Evolutionary conservation across 306 rosid species (phyloP).

Genomic region (Cucumis melo): DNA sequence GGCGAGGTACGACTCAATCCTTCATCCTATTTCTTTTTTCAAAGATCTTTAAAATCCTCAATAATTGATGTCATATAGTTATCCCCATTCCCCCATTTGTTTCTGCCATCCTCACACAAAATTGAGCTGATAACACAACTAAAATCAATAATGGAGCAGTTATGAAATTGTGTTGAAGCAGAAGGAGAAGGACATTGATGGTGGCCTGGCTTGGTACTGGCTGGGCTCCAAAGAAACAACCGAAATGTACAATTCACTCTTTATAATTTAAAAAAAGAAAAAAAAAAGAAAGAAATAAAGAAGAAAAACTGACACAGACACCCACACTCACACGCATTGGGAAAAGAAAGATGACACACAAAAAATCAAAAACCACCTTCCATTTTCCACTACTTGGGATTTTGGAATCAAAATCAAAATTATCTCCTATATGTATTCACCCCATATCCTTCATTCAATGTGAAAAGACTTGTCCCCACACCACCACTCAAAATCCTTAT

Average conservation of each 20-base stretch:
- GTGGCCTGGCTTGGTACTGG: neutral
- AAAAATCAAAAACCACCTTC: neutral
- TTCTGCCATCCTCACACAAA: neutral
- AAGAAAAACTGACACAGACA: neutral
- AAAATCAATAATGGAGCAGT: neutral
- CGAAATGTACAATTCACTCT: neutral
- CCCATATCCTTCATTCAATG: neutral
- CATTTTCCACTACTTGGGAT: neutral
- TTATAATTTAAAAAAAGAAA: neutral
- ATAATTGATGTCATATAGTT: neutral
- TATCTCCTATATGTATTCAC: neutral
- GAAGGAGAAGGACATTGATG: neutral
- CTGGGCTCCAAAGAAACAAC: neutral
- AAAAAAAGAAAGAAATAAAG: too few species aligned
- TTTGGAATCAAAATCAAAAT: neutral
- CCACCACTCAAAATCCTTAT: neutral
- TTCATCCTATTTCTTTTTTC: neutral
- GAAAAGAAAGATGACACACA: neutral
- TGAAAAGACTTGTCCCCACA: conserved; percentile 1
- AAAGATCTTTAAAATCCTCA: neutral
- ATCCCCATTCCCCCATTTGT: neutral
- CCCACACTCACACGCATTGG: neutral
- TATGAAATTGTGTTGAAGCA: neutral
- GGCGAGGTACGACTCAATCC: neutral
- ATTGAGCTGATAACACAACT: neutral